Percentiles rank a stretch among this genome's conserved stretches.
Conservation (phyloP, 768 basidiomycete species). For the Amanita jacksonii region DNA sequence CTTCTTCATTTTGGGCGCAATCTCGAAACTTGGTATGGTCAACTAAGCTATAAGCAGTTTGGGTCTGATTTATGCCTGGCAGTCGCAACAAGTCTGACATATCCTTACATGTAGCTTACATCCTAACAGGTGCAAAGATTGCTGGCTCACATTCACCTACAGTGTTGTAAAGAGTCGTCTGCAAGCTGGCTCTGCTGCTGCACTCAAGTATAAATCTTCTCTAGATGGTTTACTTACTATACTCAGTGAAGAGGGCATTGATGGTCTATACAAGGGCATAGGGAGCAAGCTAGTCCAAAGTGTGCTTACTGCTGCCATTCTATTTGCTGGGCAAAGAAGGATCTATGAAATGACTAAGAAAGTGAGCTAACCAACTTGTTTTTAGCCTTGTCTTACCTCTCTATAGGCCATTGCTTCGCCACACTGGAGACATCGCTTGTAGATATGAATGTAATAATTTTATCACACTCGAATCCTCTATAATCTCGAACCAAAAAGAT, state of each 20-base stretch:
- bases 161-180: constrained; percentile 73
- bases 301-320: constrained; percentile 86
- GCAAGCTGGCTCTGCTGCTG: constrained; percentile 62
- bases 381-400: background rate
- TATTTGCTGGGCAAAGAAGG: constrained; percentile 84
- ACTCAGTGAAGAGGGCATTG: constrained; percentile 67
- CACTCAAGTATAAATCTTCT: constrained; percentile 66
- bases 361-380: constrained; percentile 17
- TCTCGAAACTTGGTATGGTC: constrained; percentile 74
- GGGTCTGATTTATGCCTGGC: background rate
- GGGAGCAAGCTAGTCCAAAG: constrained; percentile 85
- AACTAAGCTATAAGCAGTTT: background rate
- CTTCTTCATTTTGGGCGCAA: constrained; percentile 89
- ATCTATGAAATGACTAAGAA: constrained; percentile 65
- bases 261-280: constrained; percentile 81
- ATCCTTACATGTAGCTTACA: constrained; percentile 37
- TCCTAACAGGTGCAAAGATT: background rate
- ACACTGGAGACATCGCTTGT: too few relatives aligned
- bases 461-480: background rate
- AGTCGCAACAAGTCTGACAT: constrained; percentile 42
- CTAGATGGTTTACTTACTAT: constrained; percentile 73
- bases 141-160: background rate
- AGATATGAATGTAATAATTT: too few relatives aligned
- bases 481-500: constrained; percentile 16
- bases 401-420: background rate